Conservation (phyloP, 163 green algal species). For the Chlamydomonas reinhardtii region DNA sequence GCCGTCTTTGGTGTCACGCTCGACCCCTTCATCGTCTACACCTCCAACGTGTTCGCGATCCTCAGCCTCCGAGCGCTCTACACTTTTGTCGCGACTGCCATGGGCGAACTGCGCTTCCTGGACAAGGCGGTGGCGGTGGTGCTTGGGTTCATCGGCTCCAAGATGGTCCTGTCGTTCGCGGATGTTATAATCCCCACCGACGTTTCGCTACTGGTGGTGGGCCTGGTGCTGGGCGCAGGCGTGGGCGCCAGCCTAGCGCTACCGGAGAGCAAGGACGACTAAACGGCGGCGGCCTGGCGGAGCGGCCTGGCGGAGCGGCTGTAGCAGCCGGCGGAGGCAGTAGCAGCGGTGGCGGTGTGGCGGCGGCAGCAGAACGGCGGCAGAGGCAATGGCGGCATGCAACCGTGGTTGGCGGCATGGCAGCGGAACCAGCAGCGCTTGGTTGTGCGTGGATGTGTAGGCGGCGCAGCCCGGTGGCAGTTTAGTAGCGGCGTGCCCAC, state of each 20-base stretch:
- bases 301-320: no score
- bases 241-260: constrained; percentile 47
- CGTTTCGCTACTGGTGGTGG: constrained; percentile 80
- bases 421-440: no score
- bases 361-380: no score
- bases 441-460: no score
- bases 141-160: constrained; percentile 91
- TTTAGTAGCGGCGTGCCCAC: no score
- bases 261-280: constrained; percentile 46
- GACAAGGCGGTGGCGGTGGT: constrained; percentile 91
- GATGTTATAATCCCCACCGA: constrained; percentile 83
- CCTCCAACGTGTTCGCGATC: constrained; percentile 94
- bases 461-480: no score
- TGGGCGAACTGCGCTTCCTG: constrained; percentile 79
- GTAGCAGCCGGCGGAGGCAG: neutral
- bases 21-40: constrained; percentile 96
- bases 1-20: constrained; percentile 96
- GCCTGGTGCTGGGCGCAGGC: constrained; percentile 31
- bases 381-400: no score
- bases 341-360: neutral
- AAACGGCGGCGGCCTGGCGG: neutral
- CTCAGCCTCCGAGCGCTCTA: constrained; percentile 88
- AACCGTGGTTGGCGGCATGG: no score
- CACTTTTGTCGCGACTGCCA: constrained; percentile 76
- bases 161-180: constrained; percentile 88